These are phyloP conservation scores for Zygoascus meyerae DNA, from an alignment of 1,139 yeast species.

Conservation along the genomic window DNA sequence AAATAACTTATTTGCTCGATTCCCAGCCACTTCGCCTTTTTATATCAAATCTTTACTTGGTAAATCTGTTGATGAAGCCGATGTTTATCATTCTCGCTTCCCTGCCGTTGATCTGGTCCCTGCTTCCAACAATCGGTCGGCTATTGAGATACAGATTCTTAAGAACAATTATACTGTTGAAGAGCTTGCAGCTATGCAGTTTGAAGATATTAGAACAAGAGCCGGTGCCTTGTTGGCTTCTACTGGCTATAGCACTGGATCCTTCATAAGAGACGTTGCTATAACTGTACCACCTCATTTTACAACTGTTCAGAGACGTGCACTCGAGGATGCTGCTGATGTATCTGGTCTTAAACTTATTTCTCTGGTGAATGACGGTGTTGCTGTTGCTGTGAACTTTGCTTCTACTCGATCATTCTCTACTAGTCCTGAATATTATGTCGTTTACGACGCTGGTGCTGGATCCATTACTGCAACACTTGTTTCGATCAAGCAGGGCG, in stretches of 20 bases:
- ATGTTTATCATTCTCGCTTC: slow-evolving; percentile 58
- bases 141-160: slow-evolving; percentile 50
- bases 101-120: slow-evolving; percentile 56
- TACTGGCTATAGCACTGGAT: slow-evolving; percentile 27
- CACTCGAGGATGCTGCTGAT: slow-evolving; percentile 66
- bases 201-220: slow-evolving; percentile 59
- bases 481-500: slow-evolving; percentile 51
- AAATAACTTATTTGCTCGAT: slow-evolving; percentile 61
- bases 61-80: slow-evolving; percentile 41
- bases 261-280: slow-evolving; percentile 56
- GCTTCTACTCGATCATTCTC: slow-evolving; percentile 43
- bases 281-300: slow-evolving; percentile 75
- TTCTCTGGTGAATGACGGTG: slow-evolving; percentile 79
- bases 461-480: slow-evolving; percentile 85
- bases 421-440: slow-evolving; percentile 50
- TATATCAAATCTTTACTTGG: slow-evolving; percentile 73
- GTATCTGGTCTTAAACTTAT: slow-evolving; percentile 64
- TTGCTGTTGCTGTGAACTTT: slow-evolving; percentile 82
- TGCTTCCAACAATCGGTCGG: slow-evolving; percentile 42
- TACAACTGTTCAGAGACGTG: slow-evolving; percentile 57
- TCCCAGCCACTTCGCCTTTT: slow-evolving; percentile 64
- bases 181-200: slow-evolving; percentile 79
- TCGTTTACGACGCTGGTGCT: slow-evolving; percentile 89
- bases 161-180: slow-evolving; percentile 55
- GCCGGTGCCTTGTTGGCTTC: slow-evolving; percentile 47